Evolutionary conservation across 306 rosid species (phyloP).

Genomic region (Boehmeria nivea): DNA sequence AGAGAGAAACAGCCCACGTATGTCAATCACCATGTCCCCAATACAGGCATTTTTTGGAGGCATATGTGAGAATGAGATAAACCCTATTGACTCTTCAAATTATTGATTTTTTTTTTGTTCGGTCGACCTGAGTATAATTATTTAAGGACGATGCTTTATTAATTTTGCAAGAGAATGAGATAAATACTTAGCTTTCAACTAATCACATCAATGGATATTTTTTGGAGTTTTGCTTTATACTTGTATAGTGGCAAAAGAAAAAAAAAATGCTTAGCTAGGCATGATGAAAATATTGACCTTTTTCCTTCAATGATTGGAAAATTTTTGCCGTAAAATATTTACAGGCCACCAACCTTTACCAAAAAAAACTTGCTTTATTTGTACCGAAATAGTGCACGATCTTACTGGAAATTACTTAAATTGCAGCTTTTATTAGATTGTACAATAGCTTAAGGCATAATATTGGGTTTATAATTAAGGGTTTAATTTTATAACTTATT

Average conservation of each 20-base stretch:
- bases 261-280: slow-evolving; percentile 4
- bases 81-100: neutral
- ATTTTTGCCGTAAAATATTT: slow-evolving; percentile 1
- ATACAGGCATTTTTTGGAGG: slow-evolving; percentile 23
- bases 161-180: slow-evolving; percentile 10
- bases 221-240: slow-evolving; percentile 22
- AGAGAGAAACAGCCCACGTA: slow-evolving; percentile 1
- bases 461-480: too few species aligned
- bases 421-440: too few species aligned
- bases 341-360: slow-evolving; percentile 2
- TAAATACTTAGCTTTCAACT: slow-evolving; percentile 28
- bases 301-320: slow-evolving; percentile 18
- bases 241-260: neutral
- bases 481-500: too few species aligned
- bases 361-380: neutral
- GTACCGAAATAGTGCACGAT: slow-evolving; percentile 4
- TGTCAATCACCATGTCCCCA: slow-evolving; percentile 15
- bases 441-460: too few species aligned
- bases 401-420: neutral
- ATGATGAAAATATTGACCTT: slow-evolving; percentile 9
- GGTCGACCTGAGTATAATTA: neutral
- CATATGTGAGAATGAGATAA: slow-evolving; percentile 24
- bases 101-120: slow-evolving; percentile 1
- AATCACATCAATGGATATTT: slow-evolving; percentile 39
- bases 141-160: neutral